These are phyloP conservation scores for Aethionema arabicum DNA, from an alignment of 345 rosid genomes.

Conservation along the genomic window DNA sequence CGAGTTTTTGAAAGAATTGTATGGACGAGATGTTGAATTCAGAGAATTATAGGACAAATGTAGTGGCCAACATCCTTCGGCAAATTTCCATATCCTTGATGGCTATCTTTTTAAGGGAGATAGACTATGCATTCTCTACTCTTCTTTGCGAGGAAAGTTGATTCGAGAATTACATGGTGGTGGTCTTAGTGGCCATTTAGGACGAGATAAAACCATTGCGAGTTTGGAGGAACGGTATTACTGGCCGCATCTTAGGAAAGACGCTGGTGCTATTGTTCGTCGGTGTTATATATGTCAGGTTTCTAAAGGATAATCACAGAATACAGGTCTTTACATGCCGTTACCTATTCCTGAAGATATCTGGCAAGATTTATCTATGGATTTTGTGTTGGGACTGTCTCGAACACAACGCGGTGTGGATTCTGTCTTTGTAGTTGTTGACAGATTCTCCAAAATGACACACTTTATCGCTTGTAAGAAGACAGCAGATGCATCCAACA, in stretches of 20 bases:
- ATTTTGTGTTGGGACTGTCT: neutral
- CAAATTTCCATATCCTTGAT: neutral
- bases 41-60: neutral
- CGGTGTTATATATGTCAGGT: neutral
- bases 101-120: neutral
- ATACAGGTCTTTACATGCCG: neutral
- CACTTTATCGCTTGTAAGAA: no score
- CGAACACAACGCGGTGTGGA: neutral
- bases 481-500: no score
- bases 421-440: neutral
- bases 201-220: neutral
- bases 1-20: neutral
- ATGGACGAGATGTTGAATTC: neutral
- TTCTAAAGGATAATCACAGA: neutral
- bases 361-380: neutral
- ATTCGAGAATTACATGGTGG: constrained; percentile 2
- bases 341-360: neutral
- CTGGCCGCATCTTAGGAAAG: constrained; percentile 11
- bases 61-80: neutral
- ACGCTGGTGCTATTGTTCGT: neutral
- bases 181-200: constrained; percentile 18
- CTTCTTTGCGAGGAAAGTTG: neutral
- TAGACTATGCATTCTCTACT: neutral
- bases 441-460: neutral
- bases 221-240: neutral